Evolutionary conservation across 768 basidiomycete genomes (phyloP), one percentile per base, ranked within the genome.

Genomic region (Trametes cingulata): DNA sequence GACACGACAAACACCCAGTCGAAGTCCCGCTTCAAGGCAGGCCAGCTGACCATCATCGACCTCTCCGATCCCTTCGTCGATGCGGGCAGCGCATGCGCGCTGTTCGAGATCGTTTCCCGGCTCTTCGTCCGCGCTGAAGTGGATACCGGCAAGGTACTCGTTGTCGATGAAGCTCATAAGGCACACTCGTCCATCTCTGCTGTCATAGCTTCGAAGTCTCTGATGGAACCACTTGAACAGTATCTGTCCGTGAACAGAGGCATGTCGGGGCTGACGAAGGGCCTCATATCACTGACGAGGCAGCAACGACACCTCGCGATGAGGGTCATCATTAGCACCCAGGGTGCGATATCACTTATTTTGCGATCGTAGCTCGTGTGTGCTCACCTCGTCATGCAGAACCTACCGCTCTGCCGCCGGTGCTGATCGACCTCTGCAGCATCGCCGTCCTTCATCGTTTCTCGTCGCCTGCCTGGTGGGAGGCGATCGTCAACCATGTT

Each of bases 121-220:
- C 66, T 87, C 0, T 91, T 90, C 63, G 78, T 87, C 10, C 78
- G 88, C 22, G 79, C 84, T 2, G 74, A 83, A 1, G 79, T 87
- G 2, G 76, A 73, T 4, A 85, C 84, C 0, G 88, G 87, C 6
- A 90, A 89, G 57, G 81, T 88, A 0, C 77, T 88, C 2, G 79
- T 91, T 0, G 84, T 90, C 0, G 88, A 91, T 42, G 89, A 91
- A 59, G 88, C 89, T 0, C 88, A 91, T 63, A 90, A 90, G 68
- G 88, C 85, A 56, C 45, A 72, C 9, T 22, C 8, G 6, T 7
- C 8, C 2, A 8, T 40, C 6, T 40, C n/a, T 40, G 35, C 36
- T 19, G 20, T 20, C 20, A 33, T 4, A 33, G 29, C 3, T 40
- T 17, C 41, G 37, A 19, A 42, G 13, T 52, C 7, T 22, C 19